A percentile compares a stretch with the other conserved stretches of the same genome.
phyloP scores from a whole-genome alignment of 352 stramenopile genomes.

The Phytophthora syringae region DNA sequence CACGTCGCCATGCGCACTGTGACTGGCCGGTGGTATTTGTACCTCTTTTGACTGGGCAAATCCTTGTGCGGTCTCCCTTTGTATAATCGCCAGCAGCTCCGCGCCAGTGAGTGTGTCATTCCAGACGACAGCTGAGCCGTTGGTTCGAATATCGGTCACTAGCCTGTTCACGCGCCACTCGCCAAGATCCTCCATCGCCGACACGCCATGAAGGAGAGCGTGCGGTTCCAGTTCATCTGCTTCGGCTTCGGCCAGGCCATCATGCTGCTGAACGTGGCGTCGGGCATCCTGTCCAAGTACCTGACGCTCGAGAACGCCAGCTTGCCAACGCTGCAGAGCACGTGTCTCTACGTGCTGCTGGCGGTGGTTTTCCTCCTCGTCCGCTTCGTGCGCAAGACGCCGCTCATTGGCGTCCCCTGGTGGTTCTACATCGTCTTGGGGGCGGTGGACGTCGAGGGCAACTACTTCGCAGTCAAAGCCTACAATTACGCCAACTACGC shows the following conservation, averaged over 20 bases:
- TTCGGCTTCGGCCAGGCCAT: constrained; percentile 76
- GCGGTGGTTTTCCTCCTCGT: constrained; percentile 54
- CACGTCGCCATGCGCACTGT: too few species aligned
- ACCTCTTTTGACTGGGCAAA: constrained; percentile 13
- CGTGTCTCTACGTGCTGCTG: constrained; percentile 63
- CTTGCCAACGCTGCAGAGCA: constrained; percentile 66
- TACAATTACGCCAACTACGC: constrained; percentile 81
- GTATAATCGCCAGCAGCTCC: constrained; percentile 21
- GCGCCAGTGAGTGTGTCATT: constrained; percentile 12
- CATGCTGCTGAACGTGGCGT: constrained; percentile 67
- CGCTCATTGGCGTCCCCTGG: constrained; percentile 45
- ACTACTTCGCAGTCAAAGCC: constrained; percentile 77
- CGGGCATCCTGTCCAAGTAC: constrained; percentile 67
- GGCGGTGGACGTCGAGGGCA: constrained; percentile 68
- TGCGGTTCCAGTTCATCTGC: constrained; percentile 57
- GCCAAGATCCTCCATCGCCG: constrained; percentile 1
- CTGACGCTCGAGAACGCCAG: constrained; percentile 55
- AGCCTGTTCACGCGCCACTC: too few species aligned
- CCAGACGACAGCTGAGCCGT: neutral
- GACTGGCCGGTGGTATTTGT: too few species aligned
- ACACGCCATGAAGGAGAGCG: constrained; percentile 26
- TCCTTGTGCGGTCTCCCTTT: constrained; percentile 27
- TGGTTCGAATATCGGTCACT: too few species aligned
- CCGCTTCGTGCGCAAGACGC: constrained; percentile 41
- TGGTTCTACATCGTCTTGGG: constrained; percentile 74